Percentiles rank a stretch among this genome's conserved stretches.
These are phyloP conservation scores for Chalaropsis ovoidea DNA, from an alignment of 2,329 filamentous ascomycete species.

Conservation along the genomic window DNA sequence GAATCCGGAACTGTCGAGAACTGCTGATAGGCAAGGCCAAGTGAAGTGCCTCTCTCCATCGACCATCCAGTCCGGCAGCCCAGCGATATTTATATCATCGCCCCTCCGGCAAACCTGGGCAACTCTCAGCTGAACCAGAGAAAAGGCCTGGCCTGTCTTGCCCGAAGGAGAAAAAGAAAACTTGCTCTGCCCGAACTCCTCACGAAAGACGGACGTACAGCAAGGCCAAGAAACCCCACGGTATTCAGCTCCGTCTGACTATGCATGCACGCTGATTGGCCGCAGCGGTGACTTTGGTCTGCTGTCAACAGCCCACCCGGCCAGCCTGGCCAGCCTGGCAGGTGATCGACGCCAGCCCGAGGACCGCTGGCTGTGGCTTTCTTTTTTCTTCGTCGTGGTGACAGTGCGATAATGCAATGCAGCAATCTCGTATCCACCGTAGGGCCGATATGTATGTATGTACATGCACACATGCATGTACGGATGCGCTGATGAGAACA, in stretches of 20 bases:
- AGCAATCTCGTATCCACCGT: conserved; percentile 3
- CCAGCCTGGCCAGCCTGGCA: neutral
- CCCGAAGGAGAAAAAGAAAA: neutral
- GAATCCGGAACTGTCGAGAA: neutral
- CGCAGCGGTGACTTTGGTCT: neutral
- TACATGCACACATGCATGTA: conserved; percentile 1
- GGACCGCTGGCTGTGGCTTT: neutral
- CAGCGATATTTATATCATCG: conserved; percentile 5
- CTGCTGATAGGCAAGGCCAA: neutral
- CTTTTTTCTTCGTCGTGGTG: neutral
- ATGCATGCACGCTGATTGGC: neutral
- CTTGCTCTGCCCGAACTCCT: neutral
- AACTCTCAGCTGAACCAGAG: neutral
- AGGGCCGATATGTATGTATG: conserved; percentile 1
- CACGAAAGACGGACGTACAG: neutral
- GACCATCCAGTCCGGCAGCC: neutral
- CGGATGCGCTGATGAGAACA: neutral
- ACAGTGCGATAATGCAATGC: conserved; percentile 8
- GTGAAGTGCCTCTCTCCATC: neutral
- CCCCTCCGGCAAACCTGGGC: neutral
- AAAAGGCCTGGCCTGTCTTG: neutral
- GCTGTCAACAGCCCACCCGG: neutral
- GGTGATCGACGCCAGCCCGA: neutral
- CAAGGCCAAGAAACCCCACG: neutral
- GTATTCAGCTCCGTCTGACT: neutral